phyloP scores from a whole-genome alignment of 208 protist species.

The Acanthamoeba triangularis region DNA sequence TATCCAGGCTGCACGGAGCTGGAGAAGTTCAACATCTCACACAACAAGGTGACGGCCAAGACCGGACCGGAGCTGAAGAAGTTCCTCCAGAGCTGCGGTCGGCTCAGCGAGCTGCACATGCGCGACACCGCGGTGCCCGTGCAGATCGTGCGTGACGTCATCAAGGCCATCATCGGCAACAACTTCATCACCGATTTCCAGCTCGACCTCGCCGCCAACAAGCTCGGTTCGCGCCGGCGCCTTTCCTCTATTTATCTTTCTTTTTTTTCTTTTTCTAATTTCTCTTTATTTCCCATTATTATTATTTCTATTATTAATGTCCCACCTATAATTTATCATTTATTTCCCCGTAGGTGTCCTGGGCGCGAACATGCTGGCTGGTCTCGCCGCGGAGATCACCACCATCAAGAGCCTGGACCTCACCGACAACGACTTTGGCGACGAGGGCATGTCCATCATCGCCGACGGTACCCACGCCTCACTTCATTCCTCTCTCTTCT shows the following conservation, averaged over 20 bases:
- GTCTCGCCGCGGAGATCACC: constrained; percentile 77
- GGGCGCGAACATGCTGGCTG: constrained; percentile 83
- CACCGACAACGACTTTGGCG: constrained; percentile 85
- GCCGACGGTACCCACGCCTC: constrained; percentile 56
- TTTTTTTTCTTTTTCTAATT: neutral
- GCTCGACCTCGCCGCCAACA: constrained; percentile 77
- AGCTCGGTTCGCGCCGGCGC: neutral
- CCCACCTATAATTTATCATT: no score
- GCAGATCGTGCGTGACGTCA: constrained; percentile 80
- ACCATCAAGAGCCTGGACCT: constrained; percentile 81
- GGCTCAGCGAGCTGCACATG: constrained; percentile 77
- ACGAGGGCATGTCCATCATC: constrained; percentile 85
- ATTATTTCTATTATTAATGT: neutral
- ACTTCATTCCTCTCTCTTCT: neutral
- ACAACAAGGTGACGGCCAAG: constrained; percentile 84
- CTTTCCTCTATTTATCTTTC: neutral
- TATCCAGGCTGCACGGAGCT: constrained; percentile 81
- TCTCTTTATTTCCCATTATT: neutral
- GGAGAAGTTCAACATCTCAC: constrained; percentile 82
- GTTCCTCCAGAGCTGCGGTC: constrained; percentile 78
- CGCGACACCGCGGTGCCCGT: constrained; percentile 81
- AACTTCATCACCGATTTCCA: constrained; percentile 83
- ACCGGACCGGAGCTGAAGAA: constrained; percentile 74
- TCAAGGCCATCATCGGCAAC: constrained; percentile 81
- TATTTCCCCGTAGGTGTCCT: constrained; percentile 80